Evolutionary conservation across 2,329 filamentous ascomycete genomes (phyloP).

Genomic region (Colletotrichum cereale): DNA sequence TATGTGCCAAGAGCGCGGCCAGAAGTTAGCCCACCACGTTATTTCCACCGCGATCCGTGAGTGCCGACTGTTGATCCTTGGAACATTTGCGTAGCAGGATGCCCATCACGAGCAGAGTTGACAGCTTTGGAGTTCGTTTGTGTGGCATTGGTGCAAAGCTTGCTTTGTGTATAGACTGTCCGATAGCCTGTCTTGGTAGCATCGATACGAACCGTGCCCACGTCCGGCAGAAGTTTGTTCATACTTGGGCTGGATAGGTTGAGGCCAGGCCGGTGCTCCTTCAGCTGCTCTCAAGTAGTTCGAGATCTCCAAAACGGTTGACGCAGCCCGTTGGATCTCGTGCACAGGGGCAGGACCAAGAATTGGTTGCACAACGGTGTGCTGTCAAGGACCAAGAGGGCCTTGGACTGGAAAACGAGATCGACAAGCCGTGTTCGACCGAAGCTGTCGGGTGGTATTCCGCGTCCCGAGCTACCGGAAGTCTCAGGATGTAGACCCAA

Average conservation of each 20-base stretch:
- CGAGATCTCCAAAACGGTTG: background rate
- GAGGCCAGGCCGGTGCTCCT: background rate
- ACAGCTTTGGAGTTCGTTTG: background rate
- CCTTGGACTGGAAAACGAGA: constrained; percentile 7
- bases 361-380: background rate
- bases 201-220: background rate
- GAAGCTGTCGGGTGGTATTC: background rate
- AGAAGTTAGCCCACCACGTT: constrained; percentile 14
- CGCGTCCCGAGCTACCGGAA: constrained; percentile 21
- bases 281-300: background rate
- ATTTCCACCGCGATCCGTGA: constrained; percentile 25
- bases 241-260: background rate
- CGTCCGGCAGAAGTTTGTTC: constrained; percentile 6
- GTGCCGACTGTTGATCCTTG: background rate
- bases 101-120: background rate
- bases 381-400: background rate
- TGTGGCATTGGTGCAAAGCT: background rate
- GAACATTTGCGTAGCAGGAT: background rate
- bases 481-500: constrained; percentile 5
- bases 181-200: background rate
- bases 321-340: background rate
- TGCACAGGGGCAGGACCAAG: background rate
- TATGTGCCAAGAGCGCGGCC: constrained; percentile 24
- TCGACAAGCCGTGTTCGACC: constrained; percentile 4
- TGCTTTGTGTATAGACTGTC: background rate